These are phyloP conservation scores for Perkinsus olseni DNA, from an alignment of 169 alveolate species.

Conservation along the genomic window DNA sequence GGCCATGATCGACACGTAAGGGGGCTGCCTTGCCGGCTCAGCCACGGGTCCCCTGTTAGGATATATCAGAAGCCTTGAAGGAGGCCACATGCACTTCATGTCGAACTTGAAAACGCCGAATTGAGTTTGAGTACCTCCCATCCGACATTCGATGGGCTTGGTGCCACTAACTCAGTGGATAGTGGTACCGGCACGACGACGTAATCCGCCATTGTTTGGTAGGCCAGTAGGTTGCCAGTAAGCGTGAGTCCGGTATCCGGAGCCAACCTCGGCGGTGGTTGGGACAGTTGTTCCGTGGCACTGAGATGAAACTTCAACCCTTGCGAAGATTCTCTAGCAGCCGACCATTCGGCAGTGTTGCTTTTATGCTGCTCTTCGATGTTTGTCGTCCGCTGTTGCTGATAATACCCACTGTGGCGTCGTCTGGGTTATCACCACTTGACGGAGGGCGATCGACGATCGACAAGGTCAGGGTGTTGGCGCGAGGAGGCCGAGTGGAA, in stretches of 20 bases:
- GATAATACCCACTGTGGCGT: background rate
- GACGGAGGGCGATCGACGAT: background rate
- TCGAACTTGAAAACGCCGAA: too few relatives aligned
- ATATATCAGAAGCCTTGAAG: background rate
- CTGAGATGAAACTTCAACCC: too few relatives aligned
- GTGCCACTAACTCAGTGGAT: too few relatives aligned
- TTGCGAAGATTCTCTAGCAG: too few relatives aligned
- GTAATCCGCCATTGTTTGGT: too few relatives aligned
- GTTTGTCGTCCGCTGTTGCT: background rate
- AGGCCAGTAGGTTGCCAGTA: background rate
- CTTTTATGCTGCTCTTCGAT: background rate
- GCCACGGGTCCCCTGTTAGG: too few relatives aligned
- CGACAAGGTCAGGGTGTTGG: background rate
- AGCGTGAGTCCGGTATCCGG: background rate
- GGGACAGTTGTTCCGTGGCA: background rate
- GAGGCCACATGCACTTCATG: background rate
- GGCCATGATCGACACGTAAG: background rate
- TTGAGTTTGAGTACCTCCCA: too few relatives aligned
- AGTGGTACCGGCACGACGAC: too few relatives aligned
- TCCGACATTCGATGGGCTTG: too few relatives aligned
- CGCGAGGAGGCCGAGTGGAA: background rate
- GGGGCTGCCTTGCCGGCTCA: too few relatives aligned
- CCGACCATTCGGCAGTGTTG: too few relatives aligned
- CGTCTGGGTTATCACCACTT: background rate
- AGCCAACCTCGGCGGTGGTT: background rate